Conservation (phyloP, 805 yeast species). For the Yueomyces sinensis region DNA sequence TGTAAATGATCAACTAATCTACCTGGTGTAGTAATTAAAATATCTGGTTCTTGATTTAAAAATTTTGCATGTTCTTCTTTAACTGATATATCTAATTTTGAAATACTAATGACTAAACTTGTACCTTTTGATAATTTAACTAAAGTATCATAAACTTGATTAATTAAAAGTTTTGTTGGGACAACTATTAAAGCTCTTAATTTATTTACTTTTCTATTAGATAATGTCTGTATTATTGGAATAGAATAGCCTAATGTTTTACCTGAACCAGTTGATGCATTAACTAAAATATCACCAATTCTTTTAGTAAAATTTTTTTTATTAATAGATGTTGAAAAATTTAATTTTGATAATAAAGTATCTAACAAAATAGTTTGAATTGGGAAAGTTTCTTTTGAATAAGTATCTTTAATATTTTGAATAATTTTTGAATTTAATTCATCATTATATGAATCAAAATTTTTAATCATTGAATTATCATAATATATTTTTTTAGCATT, state of each 20-base stretch:
- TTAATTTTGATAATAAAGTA: slow-evolving; percentile 15
- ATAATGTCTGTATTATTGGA: slow-evolving; percentile 65
- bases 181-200: slow-evolving; percentile 67
- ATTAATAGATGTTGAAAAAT: slow-evolving; percentile 12
- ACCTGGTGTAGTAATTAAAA: slow-evolving; percentile 65
- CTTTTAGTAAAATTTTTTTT: slow-evolving; percentile 35
- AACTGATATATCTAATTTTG: slow-evolving; percentile 45
- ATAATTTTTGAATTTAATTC: slow-evolving; percentile 21
- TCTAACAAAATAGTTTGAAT: slow-evolving; percentile 21
- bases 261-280: slow-evolving; percentile 94
- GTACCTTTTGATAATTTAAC: slow-evolving; percentile 52
- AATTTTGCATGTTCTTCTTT: slow-evolving; percentile 50
- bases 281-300: slow-evolving; percentile 69
- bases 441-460: slow-evolving; percentile 9
- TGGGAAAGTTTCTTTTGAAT: slow-evolving; percentile 20
- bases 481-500: slow-evolving; percentile 17
- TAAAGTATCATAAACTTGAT: slow-evolving; percentile 65
- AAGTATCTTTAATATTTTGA: slow-evolving; percentile 17
- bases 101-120: slow-evolving; percentile 36
- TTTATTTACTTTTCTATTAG: slow-evolving; percentile 52
- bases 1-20: slow-evolving; percentile 65
- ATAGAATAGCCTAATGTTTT: slow-evolving; percentile 81
- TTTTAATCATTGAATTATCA: slow-evolving; percentile 15
- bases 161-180: slow-evolving; percentile 81
- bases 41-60: slow-evolving; percentile 40